Base-by-base conservation (phyloP, 2,329 filamentous ascomycete species). In the Epichloe sp. region DNA sequence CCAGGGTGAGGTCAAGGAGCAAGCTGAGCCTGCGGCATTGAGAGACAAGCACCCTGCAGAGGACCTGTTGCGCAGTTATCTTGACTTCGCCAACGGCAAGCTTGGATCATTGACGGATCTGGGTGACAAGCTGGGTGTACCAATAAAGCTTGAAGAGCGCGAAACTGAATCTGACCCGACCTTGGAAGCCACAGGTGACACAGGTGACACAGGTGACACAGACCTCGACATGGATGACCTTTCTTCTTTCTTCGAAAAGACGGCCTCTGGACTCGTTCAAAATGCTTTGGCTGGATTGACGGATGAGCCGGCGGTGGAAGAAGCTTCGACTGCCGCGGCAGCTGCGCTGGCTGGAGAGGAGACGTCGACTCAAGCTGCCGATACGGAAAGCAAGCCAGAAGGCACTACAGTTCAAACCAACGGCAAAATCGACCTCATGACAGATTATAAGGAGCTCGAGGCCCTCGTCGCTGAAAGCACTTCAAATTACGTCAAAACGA, bases 381-480 rank as follows among this genome's bases (percentile, higher is more conserved):
- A 63, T 51, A 62, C 57, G 41, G 57, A 62, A 35, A 54, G 53
- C 21, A 60, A 63, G 48, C 35, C 59, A 38, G 55, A 60, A 34
- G 48, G 55, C 7, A 45, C 55, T 1, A 47, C 59, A 3, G 56
- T 59, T 8, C 62, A 62, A 40, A 60, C 60, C 2, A 65, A 61
- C 19, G 59, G 59, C 45, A 65, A 65, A 54, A 55, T 63, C 38
- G 63, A 67, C 41, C 50, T 63, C 41, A 62, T 62, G 53, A 68
- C 63, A 7, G 68, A 72, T 51, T 69, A 70, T 48, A 68, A 71
- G 53, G 69, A 71, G 42, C 60, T 72, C 5, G 66, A 71, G 53
- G 70, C 70, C 7, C 58, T 72, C 21, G 69, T 72, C 11, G 69
- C 68, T 0, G 68, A 71, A 55, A 72, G 69, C 54, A 72, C 70